Evolutionary conservation across 2,329 filamentous ascomycete species (phyloP), one percentile per base, ranked within the genome.

Genomic region (Cyphellophora attinorum): DNA sequence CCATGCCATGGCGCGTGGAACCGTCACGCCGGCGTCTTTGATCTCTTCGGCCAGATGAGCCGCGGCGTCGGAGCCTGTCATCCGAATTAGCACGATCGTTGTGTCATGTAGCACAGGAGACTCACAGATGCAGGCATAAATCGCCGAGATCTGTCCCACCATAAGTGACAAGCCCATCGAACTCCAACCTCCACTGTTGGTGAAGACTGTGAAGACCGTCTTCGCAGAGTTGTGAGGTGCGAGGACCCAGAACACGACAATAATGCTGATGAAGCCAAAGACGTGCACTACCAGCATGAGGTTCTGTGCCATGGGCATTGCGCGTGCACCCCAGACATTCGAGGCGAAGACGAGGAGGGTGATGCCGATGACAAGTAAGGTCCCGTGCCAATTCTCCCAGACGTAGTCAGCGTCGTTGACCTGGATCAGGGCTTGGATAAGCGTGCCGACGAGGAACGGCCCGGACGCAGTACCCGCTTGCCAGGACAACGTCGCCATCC

Each of bases 401-500:
- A 44, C 40, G 37, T 68, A 70, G 6, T 54, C 48, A 1, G 59
- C 59, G 29, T 61, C 42, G 23, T 62, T 60, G 40, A 65, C 55
- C 33, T 57, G 52, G 14, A 65, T 59, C 8, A 63, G 51, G 2
- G 59, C 55, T 37, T 69, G 64, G 23, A 70, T 66, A 27, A 69
- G 47, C 0, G 61, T 67, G 5, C 64, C 66, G 0, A 62, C 61
- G 6, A 69, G 54, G 42, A 66, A 69, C 1, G 61, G 59, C 2
- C 64, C 65, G 3, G 60, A 62, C 8, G 67, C 65, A 16, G 59
- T 60, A 11, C 63, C 65, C 6, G 65, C 62, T 45, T 70, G 67
- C 66, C 66, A 71, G 6, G 59, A 61, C 3, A 71, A 46, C 1
- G 63, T 62, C 1, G 60, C 61, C 52, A 68, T 64, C 67, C 68